Conservation (phyloP, 1,284 basidiomycete genomes). For the Cutaneotrichosporon cutaneum region DNA sequence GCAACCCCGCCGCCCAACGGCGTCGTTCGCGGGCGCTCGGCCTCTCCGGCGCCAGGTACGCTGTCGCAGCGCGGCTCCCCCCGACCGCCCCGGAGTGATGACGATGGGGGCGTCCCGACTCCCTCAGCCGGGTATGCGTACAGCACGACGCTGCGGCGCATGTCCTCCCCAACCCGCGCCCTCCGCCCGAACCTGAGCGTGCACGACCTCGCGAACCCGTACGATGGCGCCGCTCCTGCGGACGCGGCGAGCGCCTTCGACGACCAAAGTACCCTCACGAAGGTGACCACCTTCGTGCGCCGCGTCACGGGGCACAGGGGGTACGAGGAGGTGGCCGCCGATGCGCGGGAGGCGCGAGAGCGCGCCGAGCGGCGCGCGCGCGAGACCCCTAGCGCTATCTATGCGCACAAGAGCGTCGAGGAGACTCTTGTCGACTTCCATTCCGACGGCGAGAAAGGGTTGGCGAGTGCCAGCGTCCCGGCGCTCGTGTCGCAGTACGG, state of each 20-base stretch:
- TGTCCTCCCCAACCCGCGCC: slow-evolving; percentile 42
- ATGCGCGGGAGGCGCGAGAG: slow-evolving; percentile 29
- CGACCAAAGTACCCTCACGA: slow-evolving; percentile 12
- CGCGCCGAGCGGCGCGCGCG: slow-evolving; percentile 39
- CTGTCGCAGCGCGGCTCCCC: background rate
- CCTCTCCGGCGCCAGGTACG: slow-evolving; percentile 3
- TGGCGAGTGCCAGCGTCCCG: slow-evolving; percentile 65
- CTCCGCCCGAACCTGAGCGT: slow-evolving; percentile 9
- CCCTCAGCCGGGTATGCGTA: slow-evolving; percentile 61
- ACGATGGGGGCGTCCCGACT: background rate
- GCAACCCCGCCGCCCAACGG: slow-evolving; percentile 4
- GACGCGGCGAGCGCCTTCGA: slow-evolving; percentile 14
- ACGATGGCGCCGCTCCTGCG: slow-evolving; percentile 6
- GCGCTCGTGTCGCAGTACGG: slow-evolving; percentile 70
- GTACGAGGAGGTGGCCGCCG: slow-evolving; percentile 32
- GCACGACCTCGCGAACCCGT: slow-evolving; percentile 21
- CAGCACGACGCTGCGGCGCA: slow-evolving; percentile 72
- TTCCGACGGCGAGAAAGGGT: slow-evolving; percentile 64
- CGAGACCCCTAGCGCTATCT: slow-evolving; percentile 49
- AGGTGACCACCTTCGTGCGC: slow-evolving; percentile 25
- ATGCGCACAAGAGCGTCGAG: slow-evolving; percentile 47
- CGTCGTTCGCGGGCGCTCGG: background rate
- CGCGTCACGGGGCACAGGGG: slow-evolving; percentile 32
- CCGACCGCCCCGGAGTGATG: background rate
- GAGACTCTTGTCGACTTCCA: slow-evolving; percentile 56